A percentile compares a stretch with the other conserved stretches of the same genome.
Conservation (phyloP, 306 rosid species). For the Vachellia pachyceras region DNA sequence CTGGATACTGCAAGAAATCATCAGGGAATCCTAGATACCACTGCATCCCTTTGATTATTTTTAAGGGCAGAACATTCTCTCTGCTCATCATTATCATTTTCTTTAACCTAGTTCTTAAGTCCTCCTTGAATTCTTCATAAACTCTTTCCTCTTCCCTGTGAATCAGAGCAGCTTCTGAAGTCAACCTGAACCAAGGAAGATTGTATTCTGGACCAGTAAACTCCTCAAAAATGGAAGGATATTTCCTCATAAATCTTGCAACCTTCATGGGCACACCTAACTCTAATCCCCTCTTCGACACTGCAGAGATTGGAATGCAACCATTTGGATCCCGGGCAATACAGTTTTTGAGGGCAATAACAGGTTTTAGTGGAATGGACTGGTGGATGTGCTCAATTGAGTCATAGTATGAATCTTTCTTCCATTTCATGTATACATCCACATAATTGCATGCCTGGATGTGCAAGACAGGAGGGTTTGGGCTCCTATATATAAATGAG, state of each 20-base stretch:
- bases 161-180: conserved; percentile 77
- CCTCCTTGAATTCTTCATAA: conserved; percentile 65
- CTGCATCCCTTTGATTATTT: conserved; percentile 81
- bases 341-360: conserved; percentile 72
- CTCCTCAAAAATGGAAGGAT: conserved; percentile 88
- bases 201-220: conserved; percentile 70
- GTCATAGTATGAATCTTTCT: conserved; percentile 77
- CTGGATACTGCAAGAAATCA: conserved; percentile 58
- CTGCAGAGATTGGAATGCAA: conserved; percentile 75
- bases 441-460: conserved; percentile 63
- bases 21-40: conserved; percentile 93
- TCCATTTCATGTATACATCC: conserved; percentile 92
- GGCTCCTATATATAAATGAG: conserved; percentile 20
- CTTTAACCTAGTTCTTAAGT: conserved; percentile 71
- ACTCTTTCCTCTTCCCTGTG: conserved; percentile 70
- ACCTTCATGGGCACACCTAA: conserved; percentile 79
- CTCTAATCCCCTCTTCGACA: conserved; percentile 67
- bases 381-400: conserved; percentile 70
- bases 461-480: conserved; percentile 43
- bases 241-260: conserved; percentile 74
- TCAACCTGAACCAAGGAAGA: conserved; percentile 89
- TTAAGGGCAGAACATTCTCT: conserved; percentile 71
- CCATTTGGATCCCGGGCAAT: conserved; percentile 65
- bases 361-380: conserved; percentile 70
- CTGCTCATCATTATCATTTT: conserved; percentile 80